A percentile compares a stretch with the other conserved stretches of the same genome.
Evolutionary conservation across 2,329 filamentous ascomycete species (phyloP).

Genomic region (Metarhizium humberi): DNA sequence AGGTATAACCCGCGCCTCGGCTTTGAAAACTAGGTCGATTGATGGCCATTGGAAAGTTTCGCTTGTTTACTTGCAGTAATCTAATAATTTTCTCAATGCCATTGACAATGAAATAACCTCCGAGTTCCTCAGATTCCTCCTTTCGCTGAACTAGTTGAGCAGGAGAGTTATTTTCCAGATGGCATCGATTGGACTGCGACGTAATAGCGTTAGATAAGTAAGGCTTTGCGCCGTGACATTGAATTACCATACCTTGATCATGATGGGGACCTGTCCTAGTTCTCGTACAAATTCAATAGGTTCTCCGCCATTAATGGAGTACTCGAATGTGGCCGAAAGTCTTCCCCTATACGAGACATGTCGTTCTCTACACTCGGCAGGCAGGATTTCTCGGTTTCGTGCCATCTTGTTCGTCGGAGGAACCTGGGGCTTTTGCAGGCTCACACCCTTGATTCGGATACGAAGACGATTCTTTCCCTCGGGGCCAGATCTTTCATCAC

Average conservation of each 20-base stretch:
- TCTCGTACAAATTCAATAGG: constrained; percentile 76
- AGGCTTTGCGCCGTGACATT: background rate
- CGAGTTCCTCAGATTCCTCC: constrained; percentile 92
- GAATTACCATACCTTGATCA: constrained; percentile 62
- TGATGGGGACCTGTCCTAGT: constrained; percentile 81
- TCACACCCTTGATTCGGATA: constrained; percentile 71
- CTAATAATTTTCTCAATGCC: constrained; percentile 96
- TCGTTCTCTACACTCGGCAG: constrained; percentile 87
- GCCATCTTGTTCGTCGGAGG: constrained; percentile 78
- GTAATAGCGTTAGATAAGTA: background rate
- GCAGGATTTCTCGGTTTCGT: constrained; percentile 75
- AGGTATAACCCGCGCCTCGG: constrained; percentile 79
- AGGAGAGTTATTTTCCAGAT: constrained; percentile 79
- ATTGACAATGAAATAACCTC: constrained; percentile 96
- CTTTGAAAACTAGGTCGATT: constrained; percentile 82
- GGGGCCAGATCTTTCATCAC: constrained; percentile 52
- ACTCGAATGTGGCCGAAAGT: constrained; percentile 75
- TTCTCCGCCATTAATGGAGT: constrained; percentile 77
- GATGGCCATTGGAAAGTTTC: constrained; percentile 95
- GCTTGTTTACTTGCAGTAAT: constrained; percentile 77
- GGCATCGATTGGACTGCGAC: constrained; percentile 72
- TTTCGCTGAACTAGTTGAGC: constrained; percentile 74
- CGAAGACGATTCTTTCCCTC: constrained; percentile 63
- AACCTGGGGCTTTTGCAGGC: constrained; percentile 71
- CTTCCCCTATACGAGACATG: constrained; percentile 87